Evolutionary conservation across 1,284 basidiomycete genomes (phyloP), one percentile per base, ranked within the genome.

Genomic region (Bondarzewia mesenterica): DNA sequence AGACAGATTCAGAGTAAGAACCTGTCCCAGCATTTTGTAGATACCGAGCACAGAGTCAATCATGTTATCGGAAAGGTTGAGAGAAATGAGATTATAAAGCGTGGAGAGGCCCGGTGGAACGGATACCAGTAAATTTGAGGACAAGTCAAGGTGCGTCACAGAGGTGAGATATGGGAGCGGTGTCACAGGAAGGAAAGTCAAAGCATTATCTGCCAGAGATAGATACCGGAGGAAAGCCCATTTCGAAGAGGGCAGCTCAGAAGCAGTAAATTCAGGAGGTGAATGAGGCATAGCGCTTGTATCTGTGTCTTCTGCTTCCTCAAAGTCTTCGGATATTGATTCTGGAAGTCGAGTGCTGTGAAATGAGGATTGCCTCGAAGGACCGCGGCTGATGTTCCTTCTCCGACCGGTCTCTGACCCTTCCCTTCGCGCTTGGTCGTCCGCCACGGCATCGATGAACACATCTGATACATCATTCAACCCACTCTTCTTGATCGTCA

Each of bases 11-110:
- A 96, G 69, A 5, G 74, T 73, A 18, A 83, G 71, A 36, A 94
- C 73, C 53, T 85, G 82, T 2, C 89, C 89, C n/a, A 95, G 75
- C 50, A 82, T 78, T 29, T 78, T 78, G 59, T 91, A 88, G 45
- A 94, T 93, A 23, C 89, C 90, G 3, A 94, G 77, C 15, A 97
- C 87, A 5, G 93, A 94, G 59, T 95, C 93, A 56, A 99, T 93
- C 78, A 98, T 88, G 70, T 99, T 98, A 66, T 93, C 87, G 15
- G 88, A 77, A 16, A 99, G 78, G 66, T 96, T 95, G 58, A 99
- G 84, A 26, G 86, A 89, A 40, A 79, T 68, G 42, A 98, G 86
- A 52, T 82, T 85, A 58, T 84, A 80, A 7, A 97, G 77, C 0
- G 72, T 62, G 5, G 82, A 77, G 16, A 98, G 75, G 12, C 85